Conservation (phyloP, 208 protist species). For the Naegleria fowleri region DNA sequence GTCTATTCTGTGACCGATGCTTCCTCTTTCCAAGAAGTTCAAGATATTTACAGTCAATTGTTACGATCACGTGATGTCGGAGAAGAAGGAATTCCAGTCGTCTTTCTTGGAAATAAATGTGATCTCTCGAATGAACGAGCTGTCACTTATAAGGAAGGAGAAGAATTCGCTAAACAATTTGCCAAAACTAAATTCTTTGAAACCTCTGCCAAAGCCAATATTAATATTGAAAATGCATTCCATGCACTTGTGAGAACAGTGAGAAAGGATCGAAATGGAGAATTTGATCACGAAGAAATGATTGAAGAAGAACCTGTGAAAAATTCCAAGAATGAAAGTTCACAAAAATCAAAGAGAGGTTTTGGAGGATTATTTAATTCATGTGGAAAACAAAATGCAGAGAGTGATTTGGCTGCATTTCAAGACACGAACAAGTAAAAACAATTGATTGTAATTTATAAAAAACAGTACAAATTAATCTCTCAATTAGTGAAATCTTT, state of each 20-base stretch:
- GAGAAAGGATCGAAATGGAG: not conserved
- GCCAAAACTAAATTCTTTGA: slow-evolving; percentile 50
- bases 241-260: slow-evolving; percentile 43
- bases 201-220: slow-evolving; percentile 51
- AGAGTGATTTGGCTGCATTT: not conserved
- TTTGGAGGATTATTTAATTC: not conserved
- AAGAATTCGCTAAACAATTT: slow-evolving; percentile 25
- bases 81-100: slow-evolving; percentile 46
- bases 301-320: not conserved
- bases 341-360: not conserved
- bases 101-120: slow-evolving; percentile 60
- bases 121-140: slow-evolving; percentile 61
- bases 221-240: slow-evolving; percentile 54
- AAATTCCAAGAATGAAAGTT: not conserved
- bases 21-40: slow-evolving; percentile 53
- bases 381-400: not conserved
- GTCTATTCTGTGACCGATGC: slow-evolving; percentile 51
- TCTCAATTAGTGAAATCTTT: too few relatives aligned
- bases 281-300: not conserved
- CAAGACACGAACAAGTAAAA: not conserved
- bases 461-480: too few relatives aligned
- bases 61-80: slow-evolving; percentile 51
- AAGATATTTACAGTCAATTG: slow-evolving; percentile 47
- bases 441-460: not conserved
- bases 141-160: slow-evolving; percentile 45